These are phyloP conservation scores for Phialocephala sp. DNA, from an alignment of 2,329 filamentous ascomycete genomes.

Conservation along the genomic window DNA sequence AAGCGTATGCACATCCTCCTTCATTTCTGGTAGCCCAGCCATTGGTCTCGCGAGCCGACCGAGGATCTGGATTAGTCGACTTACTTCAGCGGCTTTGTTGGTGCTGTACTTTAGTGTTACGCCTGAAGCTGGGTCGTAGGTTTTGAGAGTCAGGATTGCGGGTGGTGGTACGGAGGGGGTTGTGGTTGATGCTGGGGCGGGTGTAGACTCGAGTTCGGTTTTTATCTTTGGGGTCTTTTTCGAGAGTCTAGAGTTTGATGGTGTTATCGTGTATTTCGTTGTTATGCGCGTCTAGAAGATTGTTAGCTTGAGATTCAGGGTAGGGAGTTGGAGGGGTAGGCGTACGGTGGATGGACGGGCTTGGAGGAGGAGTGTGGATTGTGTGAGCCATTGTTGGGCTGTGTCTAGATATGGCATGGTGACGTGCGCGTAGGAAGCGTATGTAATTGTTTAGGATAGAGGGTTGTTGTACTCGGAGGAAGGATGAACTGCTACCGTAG, in stretches of 20 bases:
- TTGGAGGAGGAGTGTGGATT: slow-evolving; percentile 84
- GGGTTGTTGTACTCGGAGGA: neutral
- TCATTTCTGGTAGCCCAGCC: slow-evolving; percentile 56
- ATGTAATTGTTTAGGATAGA: neutral
- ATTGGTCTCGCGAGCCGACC: slow-evolving; percentile 76
- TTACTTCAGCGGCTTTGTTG: slow-evolving; percentile 88
- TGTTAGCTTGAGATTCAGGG: slow-evolving; percentile 26
- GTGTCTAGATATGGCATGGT: slow-evolving; percentile 81
- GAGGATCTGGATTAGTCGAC: slow-evolving; percentile 75
- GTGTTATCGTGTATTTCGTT: slow-evolving; percentile 81
- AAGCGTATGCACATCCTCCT: slow-evolving; percentile 45
- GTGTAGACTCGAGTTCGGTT: slow-evolving; percentile 34
- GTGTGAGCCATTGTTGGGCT: slow-evolving; percentile 88
- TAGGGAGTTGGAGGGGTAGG: slow-evolving; percentile 31
- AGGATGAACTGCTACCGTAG: neutral
- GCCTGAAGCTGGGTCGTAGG: slow-evolving; percentile 83
- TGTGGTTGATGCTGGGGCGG: slow-evolving; percentile 37
- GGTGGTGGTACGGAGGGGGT: slow-evolving; percentile 55
- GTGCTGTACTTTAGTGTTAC: slow-evolving; percentile 90
- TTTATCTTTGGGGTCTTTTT: slow-evolving; percentile 41
- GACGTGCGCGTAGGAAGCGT: slow-evolving; percentile 10
- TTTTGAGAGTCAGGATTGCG: slow-evolving; percentile 82
- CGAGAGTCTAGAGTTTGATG: slow-evolving; percentile 32
- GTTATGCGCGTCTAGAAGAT: slow-evolving; percentile 78
- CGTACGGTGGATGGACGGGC: slow-evolving; percentile 84